Conservation (phyloP, 805 yeast species). For the Sugiyamaella mastotermitis region DNA sequence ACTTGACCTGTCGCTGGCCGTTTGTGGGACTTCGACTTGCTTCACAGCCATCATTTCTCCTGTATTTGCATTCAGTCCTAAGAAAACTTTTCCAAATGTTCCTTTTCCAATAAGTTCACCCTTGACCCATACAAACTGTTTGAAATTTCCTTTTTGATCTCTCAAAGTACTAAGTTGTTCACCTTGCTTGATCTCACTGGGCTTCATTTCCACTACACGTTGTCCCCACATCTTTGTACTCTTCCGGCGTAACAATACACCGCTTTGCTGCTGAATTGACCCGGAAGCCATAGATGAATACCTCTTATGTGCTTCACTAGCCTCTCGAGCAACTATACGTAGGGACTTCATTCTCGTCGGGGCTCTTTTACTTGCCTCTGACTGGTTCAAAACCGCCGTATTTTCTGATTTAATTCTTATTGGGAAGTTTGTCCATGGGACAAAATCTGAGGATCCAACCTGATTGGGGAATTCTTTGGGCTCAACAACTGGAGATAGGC, state of each 20-base stretch:
- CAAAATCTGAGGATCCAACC: background rate
- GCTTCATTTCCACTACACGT: constrained; percentile 81
- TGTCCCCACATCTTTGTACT: constrained; percentile 99
- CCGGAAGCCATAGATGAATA: constrained; percentile 19
- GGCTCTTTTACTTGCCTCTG: constrained; percentile 3
- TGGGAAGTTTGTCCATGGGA: constrained; percentile 6
- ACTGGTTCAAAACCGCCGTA: constrained; percentile 29
- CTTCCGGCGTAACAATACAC: constrained; percentile 51
- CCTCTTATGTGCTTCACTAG: constrained; percentile 49
- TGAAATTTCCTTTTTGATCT: constrained; percentile 60
- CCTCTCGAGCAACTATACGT: constrained; percentile 89
- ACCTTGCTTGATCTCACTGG: constrained; percentile 56
- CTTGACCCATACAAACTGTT: constrained; percentile 94
- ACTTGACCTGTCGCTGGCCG: constrained; percentile 27
- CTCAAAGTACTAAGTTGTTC: constrained; percentile 61
- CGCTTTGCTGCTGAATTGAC: constrained; percentile 8
- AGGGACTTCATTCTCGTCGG: constrained; percentile 74
- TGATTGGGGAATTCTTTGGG: constrained; percentile 11
- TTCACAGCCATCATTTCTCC: constrained; percentile 99
- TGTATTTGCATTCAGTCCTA: constrained; percentile 89
- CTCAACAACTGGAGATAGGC: constrained; percentile 19
- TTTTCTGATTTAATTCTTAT: constrained; percentile 9
- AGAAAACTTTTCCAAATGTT: constrained; percentile 88
- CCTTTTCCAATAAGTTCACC: constrained; percentile 97
- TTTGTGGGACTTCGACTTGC: constrained; percentile 69